Evolutionary conservation across 345 rosid species (phyloP).

Genomic region (Microcos paniculata): DNA sequence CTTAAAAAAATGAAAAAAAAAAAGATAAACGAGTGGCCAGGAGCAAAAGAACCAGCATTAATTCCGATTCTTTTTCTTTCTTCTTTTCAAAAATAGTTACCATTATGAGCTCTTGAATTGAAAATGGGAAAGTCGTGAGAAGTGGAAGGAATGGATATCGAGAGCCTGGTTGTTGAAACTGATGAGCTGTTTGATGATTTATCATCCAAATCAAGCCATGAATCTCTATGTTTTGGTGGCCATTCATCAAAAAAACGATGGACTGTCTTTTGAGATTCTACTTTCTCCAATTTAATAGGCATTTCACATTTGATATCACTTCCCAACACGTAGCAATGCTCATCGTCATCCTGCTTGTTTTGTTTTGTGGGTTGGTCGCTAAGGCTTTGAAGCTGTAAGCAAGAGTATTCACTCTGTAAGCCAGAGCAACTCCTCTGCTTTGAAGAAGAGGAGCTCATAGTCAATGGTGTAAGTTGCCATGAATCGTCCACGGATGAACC

Average conservation of each 20-base stretch:
- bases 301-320: constrained; percentile 34
- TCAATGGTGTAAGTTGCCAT: constrained; percentile 62
- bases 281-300: constrained; percentile 39
- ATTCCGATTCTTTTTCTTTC: background rate
- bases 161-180: constrained; percentile 50
- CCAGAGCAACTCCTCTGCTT: constrained; percentile 44
- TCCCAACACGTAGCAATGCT: constrained; percentile 37
- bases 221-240: constrained; percentile 59
- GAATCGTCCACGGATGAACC: constrained; percentile 63
- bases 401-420: constrained; percentile 47
- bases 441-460: constrained; percentile 52
- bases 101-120: constrained; percentile 44
- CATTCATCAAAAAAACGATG: constrained; percentile 90
- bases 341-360: constrained; percentile 31
- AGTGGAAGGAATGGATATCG: constrained; percentile 67
- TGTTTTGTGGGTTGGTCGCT: constrained; percentile 29
- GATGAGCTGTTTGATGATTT: constrained; percentile 52
- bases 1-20: background rate
- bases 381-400: constrained; percentile 55
- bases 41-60: background rate
- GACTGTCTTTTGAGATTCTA: constrained; percentile 59
- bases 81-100: constrained; percentile 7
- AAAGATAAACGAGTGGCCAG: background rate
- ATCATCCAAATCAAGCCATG: constrained; percentile 64
- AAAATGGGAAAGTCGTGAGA: constrained; percentile 51